These are phyloP conservation scores for Chenopodium berlandieri DNA, from an alignment of 148 eudicot species.

Conservation along the genomic window DNA sequence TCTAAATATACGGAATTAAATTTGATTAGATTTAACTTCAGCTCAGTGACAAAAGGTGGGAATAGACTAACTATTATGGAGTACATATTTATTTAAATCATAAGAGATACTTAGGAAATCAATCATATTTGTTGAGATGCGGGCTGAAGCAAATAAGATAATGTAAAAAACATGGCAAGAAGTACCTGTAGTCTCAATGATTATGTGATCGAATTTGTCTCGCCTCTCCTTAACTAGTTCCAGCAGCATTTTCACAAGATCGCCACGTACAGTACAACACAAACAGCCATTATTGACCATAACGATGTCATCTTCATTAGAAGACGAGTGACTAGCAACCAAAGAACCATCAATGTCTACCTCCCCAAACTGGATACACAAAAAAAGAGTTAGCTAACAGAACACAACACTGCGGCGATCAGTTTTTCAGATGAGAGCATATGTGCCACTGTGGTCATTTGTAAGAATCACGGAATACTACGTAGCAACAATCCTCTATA, in stretches of 20 bases:
- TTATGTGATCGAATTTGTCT: constrained; percentile 89
- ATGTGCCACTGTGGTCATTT: neutral
- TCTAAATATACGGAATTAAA: no score
- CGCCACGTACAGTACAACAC: constrained; percentile 95
- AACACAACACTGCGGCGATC: neutral
- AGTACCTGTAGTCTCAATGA: constrained; percentile 92
- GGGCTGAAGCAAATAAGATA: no score
- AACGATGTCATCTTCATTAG: constrained; percentile 73
- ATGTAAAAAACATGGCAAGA: neutral
- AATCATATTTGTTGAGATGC: neutral
- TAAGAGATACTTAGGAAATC: neutral
- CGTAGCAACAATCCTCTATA: neutral
- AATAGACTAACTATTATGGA: no score
- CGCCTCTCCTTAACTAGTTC: constrained; percentile 74
- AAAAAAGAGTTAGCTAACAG: constrained; percentile 10
- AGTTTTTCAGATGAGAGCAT: neutral
- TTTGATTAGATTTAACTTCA: no score
- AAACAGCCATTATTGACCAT: constrained; percentile 97
- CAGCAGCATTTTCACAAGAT: constrained; percentile 79
- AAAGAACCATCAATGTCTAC: constrained; percentile 94
- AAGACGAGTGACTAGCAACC: constrained; percentile 88
- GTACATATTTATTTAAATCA: neutral
- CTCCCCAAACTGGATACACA: constrained; percentile 75
- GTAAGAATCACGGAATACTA: neutral
- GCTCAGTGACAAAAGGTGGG: no score